phyloP scores from a whole-genome alignment of 345 rosid genomes.

The Bretschneidera sinensis region DNA sequence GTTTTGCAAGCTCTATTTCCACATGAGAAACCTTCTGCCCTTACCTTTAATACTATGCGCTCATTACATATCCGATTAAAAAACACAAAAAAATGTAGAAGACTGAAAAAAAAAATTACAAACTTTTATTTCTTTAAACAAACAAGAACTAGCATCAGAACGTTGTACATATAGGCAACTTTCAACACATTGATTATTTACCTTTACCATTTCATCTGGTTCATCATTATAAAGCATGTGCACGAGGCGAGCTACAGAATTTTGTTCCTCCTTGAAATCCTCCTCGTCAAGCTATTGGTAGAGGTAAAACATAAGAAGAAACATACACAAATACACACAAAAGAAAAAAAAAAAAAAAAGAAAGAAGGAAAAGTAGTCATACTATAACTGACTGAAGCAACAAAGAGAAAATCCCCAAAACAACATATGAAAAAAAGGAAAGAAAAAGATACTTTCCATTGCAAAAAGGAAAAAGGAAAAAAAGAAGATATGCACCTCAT shows the following conservation, averaged over 20 bases:
- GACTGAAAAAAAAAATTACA: too few relatives aligned
- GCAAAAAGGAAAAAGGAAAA: too few relatives aligned
- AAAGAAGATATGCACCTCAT: conserved; percentile 48
- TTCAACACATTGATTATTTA: conserved; percentile 13
- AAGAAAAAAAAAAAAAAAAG: conserved; percentile 11
- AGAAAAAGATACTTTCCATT: too few relatives aligned
- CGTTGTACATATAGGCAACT: neutral
- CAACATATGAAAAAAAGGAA: neutral
- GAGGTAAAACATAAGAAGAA: conserved; percentile 1
- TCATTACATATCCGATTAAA: too few relatives aligned
- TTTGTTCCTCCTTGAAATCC: conserved; percentile 90
- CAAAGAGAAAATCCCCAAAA: neutral
- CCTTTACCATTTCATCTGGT: conserved; percentile 87
- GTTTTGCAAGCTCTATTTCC: neutral
- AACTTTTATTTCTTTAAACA: too few relatives aligned
- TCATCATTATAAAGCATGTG: conserved; percentile 78
- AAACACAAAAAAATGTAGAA: too few relatives aligned
- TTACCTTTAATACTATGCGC: too few relatives aligned
- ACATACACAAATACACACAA: too few relatives aligned
- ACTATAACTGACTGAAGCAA: conserved; percentile 1
- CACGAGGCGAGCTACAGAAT: conserved; percentile 79
- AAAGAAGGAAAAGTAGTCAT: too few relatives aligned
- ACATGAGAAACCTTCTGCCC: neutral
- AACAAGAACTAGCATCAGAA: neutral
- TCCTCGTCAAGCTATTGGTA: conserved; percentile 73